Evolutionary conservation across 202 grass and related monocot genomes (phyloP), one percentile per base, ranked within the genome.

Genomic region (Bolboschoenoplectus hybrid): DNA sequence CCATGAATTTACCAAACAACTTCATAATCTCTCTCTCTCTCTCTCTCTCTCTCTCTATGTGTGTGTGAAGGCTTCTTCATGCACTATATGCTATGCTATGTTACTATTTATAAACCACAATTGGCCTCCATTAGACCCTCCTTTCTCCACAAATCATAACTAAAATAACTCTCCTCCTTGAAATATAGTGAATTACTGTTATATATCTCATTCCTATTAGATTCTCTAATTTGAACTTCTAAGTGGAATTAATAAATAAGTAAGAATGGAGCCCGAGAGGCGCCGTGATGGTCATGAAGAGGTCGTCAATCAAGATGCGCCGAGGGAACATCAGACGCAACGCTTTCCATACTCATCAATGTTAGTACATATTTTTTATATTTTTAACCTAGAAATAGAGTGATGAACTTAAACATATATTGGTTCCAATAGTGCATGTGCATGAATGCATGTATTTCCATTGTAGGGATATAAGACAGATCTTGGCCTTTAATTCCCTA

Each of bases 391-490:
- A 36, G 61, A 82, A 82, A 51, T 46, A 63, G 35, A 36, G 60
- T 14, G 19, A 67, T 46, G 13, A 17, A 26, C 26, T 26, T 26
- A 34, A 38, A 16, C 41, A 62, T 49, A 44, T 64, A 7, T 32
- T 9, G 67, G 7, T 45, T 82, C 6, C 11, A 13, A 50, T 39
- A 35, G 2, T 66, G 11, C 17, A 49, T 82, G n/a, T 67, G 41
- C 32, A 51, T 66, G 74, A 53, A 4, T 79, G 26, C 26, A 26
- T 26, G 26, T 26, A 26, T 26, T 26, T 6, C 47, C n/a, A 34
- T 79, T 79, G 80, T 67, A 82, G 80, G 80, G 80, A 47, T 46
- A 2, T 82, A 82, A 51, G 44, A 67, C 58, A 66, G 80, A 51
- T 50, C 13, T 34, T 67, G 19, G 63, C 2, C 11, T 63, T 58